phyloP scores from a whole-genome alignment of 495 filamentous ascomycete genomes.

The Filosporella fistucella region DNA sequence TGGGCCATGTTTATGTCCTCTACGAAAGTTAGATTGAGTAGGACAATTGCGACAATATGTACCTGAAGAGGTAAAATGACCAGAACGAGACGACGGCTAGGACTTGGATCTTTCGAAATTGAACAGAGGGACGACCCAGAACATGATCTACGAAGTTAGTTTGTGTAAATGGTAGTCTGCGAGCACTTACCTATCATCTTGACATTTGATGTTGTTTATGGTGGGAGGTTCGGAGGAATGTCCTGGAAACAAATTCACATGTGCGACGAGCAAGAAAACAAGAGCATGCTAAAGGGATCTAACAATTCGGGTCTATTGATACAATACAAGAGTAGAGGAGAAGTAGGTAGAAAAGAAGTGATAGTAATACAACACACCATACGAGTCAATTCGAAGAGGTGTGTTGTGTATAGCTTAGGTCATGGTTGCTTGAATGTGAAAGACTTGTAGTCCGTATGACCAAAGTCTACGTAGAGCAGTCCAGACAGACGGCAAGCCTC shows the following conservation, averaged over 20 bases:
- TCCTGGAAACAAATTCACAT: not conserved
- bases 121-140: constrained; percentile 81
- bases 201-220: constrained; percentile 8
- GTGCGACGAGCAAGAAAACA: not conserved
- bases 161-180: not conserved
- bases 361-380: too few relatives aligned
- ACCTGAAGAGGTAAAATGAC: constrained; percentile 78
- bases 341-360: too few relatives aligned
- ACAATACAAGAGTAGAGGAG: too few relatives aligned
- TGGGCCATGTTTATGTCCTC: constrained; percentile 85
- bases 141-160: constrained; percentile 64
- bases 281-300: too few relatives aligned
- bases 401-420: too few relatives aligned
- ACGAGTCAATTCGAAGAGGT: too few relatives aligned
- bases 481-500: too few relatives aligned
- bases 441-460: too few relatives aligned
- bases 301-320: too few relatives aligned
- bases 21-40: constrained; percentile 27
- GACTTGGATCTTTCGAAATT: constrained; percentile 90
- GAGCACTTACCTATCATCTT: constrained; percentile 25
- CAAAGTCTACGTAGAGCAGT: too few relatives aligned
- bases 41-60: constrained; percentile 20
- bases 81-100: constrained; percentile 87
- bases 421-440: too few relatives aligned
- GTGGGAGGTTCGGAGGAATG: not conserved